phyloP scores from a whole-genome alignment of 2,329 filamentous ascomycete species.

The Fusarium albidum region DNA sequence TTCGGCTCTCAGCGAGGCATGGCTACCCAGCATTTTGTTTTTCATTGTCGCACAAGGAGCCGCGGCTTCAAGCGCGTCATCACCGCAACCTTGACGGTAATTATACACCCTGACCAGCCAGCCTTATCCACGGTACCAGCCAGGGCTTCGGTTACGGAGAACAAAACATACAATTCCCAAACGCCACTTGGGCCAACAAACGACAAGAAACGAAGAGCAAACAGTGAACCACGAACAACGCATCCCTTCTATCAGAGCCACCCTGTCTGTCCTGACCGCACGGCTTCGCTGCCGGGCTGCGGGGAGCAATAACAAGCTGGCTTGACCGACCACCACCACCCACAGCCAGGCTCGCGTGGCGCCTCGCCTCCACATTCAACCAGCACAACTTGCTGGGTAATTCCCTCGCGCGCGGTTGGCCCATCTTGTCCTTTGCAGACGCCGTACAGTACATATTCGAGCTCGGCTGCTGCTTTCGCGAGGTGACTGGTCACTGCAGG shows the following conservation, averaged over 20 bases:
- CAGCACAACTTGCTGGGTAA: conserved; percentile 17
- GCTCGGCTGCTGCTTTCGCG: conserved; percentile 11
- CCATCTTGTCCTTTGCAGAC: conserved; percentile 6
- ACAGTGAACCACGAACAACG: neutral
- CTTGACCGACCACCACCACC: too few species aligned
- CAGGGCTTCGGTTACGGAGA: neutral
- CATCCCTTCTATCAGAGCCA: neutral
- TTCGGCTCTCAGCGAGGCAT: too few species aligned
- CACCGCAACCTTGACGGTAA: neutral
- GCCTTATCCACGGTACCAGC: neutral
- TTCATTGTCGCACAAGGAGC: too few species aligned
- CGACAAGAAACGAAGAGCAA: too few species aligned
- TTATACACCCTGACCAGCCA: neutral
- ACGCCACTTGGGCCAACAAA: neutral
- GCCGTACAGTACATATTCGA: conserved; percentile 2
- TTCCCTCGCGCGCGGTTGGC: conserved; percentile 18
- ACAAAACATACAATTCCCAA: neutral
- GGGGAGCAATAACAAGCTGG: conserved; percentile 9
- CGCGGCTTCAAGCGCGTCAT: too few species aligned
- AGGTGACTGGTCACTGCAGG: conserved; percentile 27
- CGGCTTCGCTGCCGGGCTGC: neutral
- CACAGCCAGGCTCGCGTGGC: neutral
- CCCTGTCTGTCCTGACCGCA: neutral
- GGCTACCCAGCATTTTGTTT: too few species aligned
- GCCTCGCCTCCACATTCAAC: conserved; percentile 9